Conservation (phyloP, 2,329 filamentous ascomycete species). For the Geosmithia morbida region DNA sequence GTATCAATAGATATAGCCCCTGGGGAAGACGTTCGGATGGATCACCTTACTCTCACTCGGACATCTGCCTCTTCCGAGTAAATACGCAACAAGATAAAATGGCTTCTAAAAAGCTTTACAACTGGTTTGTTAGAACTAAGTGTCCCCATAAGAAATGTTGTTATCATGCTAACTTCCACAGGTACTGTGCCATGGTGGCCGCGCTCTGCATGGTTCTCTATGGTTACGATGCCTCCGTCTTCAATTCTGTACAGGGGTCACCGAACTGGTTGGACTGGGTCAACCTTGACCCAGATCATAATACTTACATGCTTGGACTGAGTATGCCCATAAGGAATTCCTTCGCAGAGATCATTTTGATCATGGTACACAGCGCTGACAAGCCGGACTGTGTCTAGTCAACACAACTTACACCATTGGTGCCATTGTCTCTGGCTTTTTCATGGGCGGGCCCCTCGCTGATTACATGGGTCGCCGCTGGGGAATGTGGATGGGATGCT, state of each 20-base stretch:
- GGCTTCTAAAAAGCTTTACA: conserved; percentile 18
- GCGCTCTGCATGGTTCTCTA: conserved; percentile 64
- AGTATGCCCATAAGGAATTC: conserved; percentile 5
- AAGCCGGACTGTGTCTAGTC: conserved; percentile 14
- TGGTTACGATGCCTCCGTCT: conserved; percentile 61
- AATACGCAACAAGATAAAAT: neutral
- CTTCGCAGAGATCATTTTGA: neutral
- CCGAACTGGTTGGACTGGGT: conserved; percentile 53
- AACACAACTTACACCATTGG: conserved; percentile 60
- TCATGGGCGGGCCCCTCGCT: conserved; percentile 49
- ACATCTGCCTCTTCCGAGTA: neutral
- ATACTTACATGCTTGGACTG: conserved; percentile 28
- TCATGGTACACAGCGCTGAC: neutral
- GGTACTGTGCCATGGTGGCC: conserved; percentile 56
- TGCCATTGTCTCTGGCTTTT: conserved; percentile 56
- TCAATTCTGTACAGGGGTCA: conserved; percentile 57
- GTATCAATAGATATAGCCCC: too few species aligned
- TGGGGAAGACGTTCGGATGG: neutral
- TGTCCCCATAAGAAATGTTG: conserved; percentile 1
- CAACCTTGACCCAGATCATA: conserved; percentile 27
- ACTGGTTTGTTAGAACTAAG: conserved; percentile 19
- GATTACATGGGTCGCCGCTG: conserved; percentile 47
- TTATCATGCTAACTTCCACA: conserved; percentile 7
- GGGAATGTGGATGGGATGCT: conserved; percentile 51
- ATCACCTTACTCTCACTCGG: neutral